A percentile compares a stretch with the other conserved stretches of the same genome.
Evolutionary conservation across 2,329 filamentous ascomycete genomes (phyloP).

Genomic region (Aspergillus phoenicis): DNA sequence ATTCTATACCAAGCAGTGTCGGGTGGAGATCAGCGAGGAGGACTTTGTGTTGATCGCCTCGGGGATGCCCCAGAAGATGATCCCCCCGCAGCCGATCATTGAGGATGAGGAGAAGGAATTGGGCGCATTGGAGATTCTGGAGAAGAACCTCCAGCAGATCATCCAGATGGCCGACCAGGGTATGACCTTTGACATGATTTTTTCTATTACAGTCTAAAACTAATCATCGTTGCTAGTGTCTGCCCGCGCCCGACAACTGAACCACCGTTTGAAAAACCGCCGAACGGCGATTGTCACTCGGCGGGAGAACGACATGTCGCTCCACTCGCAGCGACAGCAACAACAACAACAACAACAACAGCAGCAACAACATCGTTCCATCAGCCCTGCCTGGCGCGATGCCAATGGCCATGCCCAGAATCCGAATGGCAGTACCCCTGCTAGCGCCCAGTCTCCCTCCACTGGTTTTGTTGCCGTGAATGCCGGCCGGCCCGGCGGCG

Average conservation of each 20-base stretch:
- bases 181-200: conserved; percentile 32
- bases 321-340: conserved; percentile 32
- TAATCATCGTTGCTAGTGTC: conserved; percentile 53
- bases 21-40: conserved; percentile 84
- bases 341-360: conserved; percentile 19
- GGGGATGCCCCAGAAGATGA: conserved; percentile 79
- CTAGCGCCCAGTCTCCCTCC: conserved; percentile 49
- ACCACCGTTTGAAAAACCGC: conserved; percentile 75
- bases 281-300: conserved; percentile 71
- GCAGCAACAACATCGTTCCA: conserved; percentile 30
- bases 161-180: conserved; percentile 80
- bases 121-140: conserved; percentile 79
- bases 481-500: conserved; percentile 45
- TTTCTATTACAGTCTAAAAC: neutral
- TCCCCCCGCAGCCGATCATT: conserved; percentile 76
- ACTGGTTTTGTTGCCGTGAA: conserved; percentile 64
- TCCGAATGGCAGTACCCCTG: conserved; percentile 32
- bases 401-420: conserved; percentile 30
- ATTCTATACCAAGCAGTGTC: conserved; percentile 77
- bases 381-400: conserved; percentile 44
- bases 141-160: conserved; percentile 73
- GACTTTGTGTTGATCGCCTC: conserved; percentile 84
- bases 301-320: conserved; percentile 51
- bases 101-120: conserved; percentile 87
- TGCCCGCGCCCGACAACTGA: conserved; percentile 73